Base-by-base conservation (phyloP, 2,329 filamentous ascomycete species). In the Epicoccum sorghinum region DNA sequence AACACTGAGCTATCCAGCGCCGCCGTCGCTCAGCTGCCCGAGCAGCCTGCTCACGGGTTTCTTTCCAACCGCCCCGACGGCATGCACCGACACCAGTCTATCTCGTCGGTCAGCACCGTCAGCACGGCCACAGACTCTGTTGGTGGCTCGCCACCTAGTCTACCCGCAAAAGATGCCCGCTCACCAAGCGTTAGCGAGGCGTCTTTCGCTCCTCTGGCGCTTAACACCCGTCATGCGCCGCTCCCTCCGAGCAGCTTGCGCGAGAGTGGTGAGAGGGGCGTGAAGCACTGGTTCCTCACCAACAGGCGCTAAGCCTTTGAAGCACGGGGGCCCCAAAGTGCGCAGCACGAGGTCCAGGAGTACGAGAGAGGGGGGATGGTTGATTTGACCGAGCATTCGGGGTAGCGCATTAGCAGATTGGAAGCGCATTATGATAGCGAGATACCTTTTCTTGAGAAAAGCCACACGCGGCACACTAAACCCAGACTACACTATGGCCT, bases 11-110 rank as follows among this genome's bases (percentile, higher is more conserved):
- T 56, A 30, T 51, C 52, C 43, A 51, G 29, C 39, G 39, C 24
- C 39, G 43, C 65, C 54, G 41, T 55, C 52, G 52, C 52, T 55
- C 41, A 50, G 42, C 56, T 65, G 57, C 37, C 62, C 59, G 55
- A 66, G 59, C 53, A 64, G 53, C 40, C 62, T 62, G 47, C 62
- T 62, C 69, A 74, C 67, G 61, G 60, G 55, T 74, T 74, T 68
- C 71, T 74, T 67, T 73, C 70, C 67, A 74, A 74, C 69, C 64
- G 63, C 24, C 48, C 66, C 47, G 22, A 41, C 24, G 24, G 23
- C 42, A 51, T 59, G 41, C 46, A 60, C 3, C 65, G 69, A 59
- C 64, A 70, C 59, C 47, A 61, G 37, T 72, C 69, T 22, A 44
- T 71, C 54, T 68, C 64, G 8, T 71, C 68, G n/a, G 58, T 67